A percentile compares a stretch with the other conserved stretches of the same genome.
phyloP scores from a whole-genome alignment of 108 stramenopile species.

The Conticribra guillardii region DNA sequence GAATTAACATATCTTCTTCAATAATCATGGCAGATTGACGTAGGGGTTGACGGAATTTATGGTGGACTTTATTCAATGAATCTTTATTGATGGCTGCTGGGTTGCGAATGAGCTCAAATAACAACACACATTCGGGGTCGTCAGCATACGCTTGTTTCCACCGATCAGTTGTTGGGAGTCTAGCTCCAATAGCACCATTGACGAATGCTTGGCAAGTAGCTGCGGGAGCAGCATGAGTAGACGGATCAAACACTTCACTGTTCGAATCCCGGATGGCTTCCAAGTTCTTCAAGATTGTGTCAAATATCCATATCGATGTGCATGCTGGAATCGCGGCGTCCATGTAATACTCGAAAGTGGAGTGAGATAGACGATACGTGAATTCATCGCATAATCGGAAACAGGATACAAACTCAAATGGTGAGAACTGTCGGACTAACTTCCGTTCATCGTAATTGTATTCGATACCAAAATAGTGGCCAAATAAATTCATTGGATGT shows the following conservation, averaged over 20 bases:
- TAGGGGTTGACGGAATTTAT: not conserved
- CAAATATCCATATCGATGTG: slow-evolving; percentile 11
- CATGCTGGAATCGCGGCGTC: not conserved
- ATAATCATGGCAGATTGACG: not conserved
- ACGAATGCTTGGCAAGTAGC: slow-evolving; percentile 5
- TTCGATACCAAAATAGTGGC: slow-evolving; percentile 12
- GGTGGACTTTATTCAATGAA: not conserved
- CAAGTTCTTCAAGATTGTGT: not conserved
- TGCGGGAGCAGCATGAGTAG: not conserved
- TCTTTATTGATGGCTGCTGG: not conserved
- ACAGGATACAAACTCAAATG: not conserved
- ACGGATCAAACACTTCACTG: not conserved
- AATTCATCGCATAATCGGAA: slow-evolving; percentile 3
- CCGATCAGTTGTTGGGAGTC: not conserved
- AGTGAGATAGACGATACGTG: not conserved
- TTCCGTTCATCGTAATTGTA: not conserved
- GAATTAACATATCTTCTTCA: not conserved
- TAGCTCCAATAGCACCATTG: slow-evolving; percentile 7
- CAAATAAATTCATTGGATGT: slow-evolving; percentile 5
- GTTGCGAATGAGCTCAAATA: not conserved
- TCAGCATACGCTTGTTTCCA: slow-evolving; percentile 2
- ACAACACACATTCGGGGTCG: not conserved
- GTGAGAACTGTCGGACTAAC: slow-evolving; percentile 1
- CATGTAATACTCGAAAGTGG: not conserved
- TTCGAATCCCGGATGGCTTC: not conserved